A percentile compares a stretch with the other conserved stretches of the same genome.
These are phyloP conservation scores for Pseudonitzschia pungens DNA, from an alignment of 108 stramenopile species.

Conservation along the genomic window DNA sequence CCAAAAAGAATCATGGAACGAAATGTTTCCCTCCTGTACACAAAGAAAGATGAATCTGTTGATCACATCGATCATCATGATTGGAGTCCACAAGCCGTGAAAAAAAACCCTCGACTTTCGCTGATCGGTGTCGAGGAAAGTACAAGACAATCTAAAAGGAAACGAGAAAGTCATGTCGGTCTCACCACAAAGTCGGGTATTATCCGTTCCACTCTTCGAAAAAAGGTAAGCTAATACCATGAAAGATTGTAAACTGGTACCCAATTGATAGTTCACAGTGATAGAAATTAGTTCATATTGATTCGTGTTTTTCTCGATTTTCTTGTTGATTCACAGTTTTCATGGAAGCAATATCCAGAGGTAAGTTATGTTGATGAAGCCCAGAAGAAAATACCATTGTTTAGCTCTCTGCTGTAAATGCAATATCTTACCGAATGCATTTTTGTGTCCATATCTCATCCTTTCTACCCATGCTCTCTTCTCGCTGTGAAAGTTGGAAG, in stretches of 20 bases:
- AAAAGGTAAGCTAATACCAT: constrained; percentile 14
- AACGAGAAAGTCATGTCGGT: constrained; percentile 35
- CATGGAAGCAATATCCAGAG: constrained; percentile 86
- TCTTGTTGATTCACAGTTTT: constrained; percentile 45
- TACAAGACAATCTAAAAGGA: constrained; percentile 27
- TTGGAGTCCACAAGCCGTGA: constrained; percentile 7
- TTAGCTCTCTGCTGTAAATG: background rate
- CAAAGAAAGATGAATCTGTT: background rate
- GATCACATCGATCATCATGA: constrained; percentile 16
- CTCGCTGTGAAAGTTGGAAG: constrained; percentile 56
- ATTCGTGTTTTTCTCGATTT: background rate
- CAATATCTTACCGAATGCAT: background rate
- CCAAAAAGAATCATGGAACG: background rate
- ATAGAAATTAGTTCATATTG: too few relatives aligned
- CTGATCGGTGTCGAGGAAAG: background rate
- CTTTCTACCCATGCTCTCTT: background rate
- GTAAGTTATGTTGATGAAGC: constrained; percentile 27
- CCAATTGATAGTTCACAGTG: too few relatives aligned
- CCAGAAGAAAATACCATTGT: background rate
- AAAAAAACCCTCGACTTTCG: background rate
- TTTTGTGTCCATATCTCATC: constrained; percentile 5
- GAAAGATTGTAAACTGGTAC: background rate
- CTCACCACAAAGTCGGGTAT: constrained; percentile 20
- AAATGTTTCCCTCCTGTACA: background rate
- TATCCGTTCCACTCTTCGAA: constrained; percentile 29